Evolutionary conservation across 1,284 basidiomycete species (phyloP).

Genomic region (Omphalotus olearius): DNA sequence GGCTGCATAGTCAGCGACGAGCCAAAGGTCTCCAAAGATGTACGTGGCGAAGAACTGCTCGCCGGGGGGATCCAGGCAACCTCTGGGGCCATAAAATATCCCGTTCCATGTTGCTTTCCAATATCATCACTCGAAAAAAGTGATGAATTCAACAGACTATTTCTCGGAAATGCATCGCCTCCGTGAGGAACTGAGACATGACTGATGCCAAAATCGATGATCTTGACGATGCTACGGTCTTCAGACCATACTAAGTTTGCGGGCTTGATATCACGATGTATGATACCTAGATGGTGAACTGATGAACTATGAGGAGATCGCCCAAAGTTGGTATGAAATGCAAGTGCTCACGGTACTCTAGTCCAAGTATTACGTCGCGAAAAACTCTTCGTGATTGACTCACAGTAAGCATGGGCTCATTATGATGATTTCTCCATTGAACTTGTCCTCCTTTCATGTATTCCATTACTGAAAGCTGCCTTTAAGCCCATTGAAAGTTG

Average conservation of each 20-base stretch:
- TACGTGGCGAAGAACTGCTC: slow-evolving; percentile 9
- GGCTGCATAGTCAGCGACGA: slow-evolving; percentile 16
- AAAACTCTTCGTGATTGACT: slow-evolving; percentile 74
- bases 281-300: slow-evolving; percentile 89
- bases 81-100: slow-evolving; percentile 88
- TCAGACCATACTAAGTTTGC: slow-evolving; percentile 79
- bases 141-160: slow-evolving; percentile 25
- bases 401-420: slow-evolving; percentile 65
- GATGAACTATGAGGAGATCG: slow-evolving; percentile 1
- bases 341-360: slow-evolving; percentile 68
- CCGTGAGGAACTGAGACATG: slow-evolving; percentile 55
- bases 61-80: slow-evolving; percentile 58
- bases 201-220: slow-evolving; percentile 87
- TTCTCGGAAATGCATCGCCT: slow-evolving; percentile 3
- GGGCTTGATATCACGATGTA: slow-evolving; percentile 92
- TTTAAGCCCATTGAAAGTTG: background rate
- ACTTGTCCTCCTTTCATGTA: slow-evolving; percentile 84
- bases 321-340: background rate
- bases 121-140: slow-evolving; percentile 70
- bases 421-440: slow-evolving; percentile 59
- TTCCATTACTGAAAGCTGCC: slow-evolving; percentile 62
- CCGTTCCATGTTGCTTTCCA: slow-evolving; percentile 79
- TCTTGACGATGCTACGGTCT: slow-evolving; percentile 74
- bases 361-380: slow-evolving; percentile 76
- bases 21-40: slow-evolving; percentile 20